Percentiles rank a stretch among this genome's conserved stretches.
Conservation (phyloP, 345 rosid species). For the Ceriops tagal region DNA sequence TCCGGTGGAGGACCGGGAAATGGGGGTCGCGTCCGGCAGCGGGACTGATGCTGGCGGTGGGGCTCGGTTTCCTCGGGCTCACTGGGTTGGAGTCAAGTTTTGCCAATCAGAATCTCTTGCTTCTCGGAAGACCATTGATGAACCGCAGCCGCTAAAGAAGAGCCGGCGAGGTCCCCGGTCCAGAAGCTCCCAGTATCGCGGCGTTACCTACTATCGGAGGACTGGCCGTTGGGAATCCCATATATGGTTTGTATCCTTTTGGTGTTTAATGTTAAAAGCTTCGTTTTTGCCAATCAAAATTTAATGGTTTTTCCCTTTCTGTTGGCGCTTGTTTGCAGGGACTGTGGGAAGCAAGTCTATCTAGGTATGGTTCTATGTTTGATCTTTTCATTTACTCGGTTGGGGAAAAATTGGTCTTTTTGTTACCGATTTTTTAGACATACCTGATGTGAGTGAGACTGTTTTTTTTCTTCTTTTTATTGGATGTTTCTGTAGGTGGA, state of each 20-base stretch:
- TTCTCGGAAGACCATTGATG: constrained; percentile 38
- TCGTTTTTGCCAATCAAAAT: not conserved
- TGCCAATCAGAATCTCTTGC: constrained; percentile 52
- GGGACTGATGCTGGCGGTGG: constrained; percentile 16
- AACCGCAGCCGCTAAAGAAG: constrained; percentile 66
- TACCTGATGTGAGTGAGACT: constrained; percentile 19
- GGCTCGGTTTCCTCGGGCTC: constrained; percentile 54
- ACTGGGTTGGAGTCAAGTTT: constrained; percentile 64
- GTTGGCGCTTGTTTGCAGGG: constrained; percentile 54
- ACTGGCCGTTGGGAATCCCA: constrained; percentile 99
- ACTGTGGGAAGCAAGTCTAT: constrained; percentile 98
- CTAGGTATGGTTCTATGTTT: constrained; percentile 51
- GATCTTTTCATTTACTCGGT: constrained; percentile 1
- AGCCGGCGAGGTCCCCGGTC: constrained; percentile 97
- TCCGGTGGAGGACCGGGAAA: constrained; percentile 54
- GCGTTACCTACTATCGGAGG: constrained; percentile 93
- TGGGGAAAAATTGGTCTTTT: constrained; percentile 3
- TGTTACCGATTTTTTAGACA: constrained; percentile 19
- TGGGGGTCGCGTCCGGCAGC: constrained; percentile 29
- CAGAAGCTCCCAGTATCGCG: constrained; percentile 92
- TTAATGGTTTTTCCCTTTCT: constrained; percentile 6
- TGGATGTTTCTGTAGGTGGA: constrained; percentile 58
- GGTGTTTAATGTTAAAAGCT: not conserved
- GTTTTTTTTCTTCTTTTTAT: constrained; percentile 1
- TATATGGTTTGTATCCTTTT: constrained; percentile 55